A percentile compares a stretch with the other conserved stretches of the same genome.
phyloP scores from a whole-genome alignment of 768 basidiomycete species.

The Mycena chlorophos region DNA sequence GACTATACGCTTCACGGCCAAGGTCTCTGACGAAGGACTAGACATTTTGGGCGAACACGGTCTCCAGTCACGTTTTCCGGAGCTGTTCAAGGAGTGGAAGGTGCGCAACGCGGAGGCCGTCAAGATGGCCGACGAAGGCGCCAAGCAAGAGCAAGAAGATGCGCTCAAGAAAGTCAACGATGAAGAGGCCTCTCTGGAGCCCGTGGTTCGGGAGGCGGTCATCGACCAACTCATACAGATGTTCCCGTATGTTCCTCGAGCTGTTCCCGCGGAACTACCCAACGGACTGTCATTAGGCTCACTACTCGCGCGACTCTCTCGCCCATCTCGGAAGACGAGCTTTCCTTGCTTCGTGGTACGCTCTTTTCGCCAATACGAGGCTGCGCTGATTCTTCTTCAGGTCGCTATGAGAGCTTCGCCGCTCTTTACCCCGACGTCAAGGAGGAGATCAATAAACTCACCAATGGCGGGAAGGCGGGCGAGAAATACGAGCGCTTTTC shows the following conservation, averaged over 20 bases:
- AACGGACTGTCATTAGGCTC: constrained; percentile 6
- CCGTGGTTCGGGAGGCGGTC: constrained; percentile 27
- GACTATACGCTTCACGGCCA: constrained; percentile 25
- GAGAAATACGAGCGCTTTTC: neutral
- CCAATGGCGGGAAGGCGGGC: neutral
- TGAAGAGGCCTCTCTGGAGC: constrained; percentile 10
- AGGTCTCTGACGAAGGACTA: constrained; percentile 27
- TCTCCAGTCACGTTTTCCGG: constrained; percentile 28
- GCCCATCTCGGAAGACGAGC: constrained; percentile 9
- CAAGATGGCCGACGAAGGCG: neutral
- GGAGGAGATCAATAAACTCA: constrained; percentile 9
- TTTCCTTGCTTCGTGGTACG: constrained; percentile 9
- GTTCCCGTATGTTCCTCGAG: constrained; percentile 7
- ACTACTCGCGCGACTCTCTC: constrained; percentile 10
- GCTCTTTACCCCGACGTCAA: constrained; percentile 6
- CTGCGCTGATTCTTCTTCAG: neutral
- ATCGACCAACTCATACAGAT: constrained; percentile 22
- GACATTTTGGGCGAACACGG: constrained; percentile 30
- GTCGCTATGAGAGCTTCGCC: constrained; percentile 5
- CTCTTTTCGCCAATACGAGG: neutral
- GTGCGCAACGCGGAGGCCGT: constrained; percentile 13
- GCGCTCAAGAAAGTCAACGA: constrained; percentile 4
- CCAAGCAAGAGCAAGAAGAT: constrained; percentile 13
- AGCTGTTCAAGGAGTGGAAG: constrained; percentile 26
- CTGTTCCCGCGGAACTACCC: neutral